Conservation (phyloP, 2,329 filamentous ascomycete species). For the Colletotrichum sp. region DNA sequence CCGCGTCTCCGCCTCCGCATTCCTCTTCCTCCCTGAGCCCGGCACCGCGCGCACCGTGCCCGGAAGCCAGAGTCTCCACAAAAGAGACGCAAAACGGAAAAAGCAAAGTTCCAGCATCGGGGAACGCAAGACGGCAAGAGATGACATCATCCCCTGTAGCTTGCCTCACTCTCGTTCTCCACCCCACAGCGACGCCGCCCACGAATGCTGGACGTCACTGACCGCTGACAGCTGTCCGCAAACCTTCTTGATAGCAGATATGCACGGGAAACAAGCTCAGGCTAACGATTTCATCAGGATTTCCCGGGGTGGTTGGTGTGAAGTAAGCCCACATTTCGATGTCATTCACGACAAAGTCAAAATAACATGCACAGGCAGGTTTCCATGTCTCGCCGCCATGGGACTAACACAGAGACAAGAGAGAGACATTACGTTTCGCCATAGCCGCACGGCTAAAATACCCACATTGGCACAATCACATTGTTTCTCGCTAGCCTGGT, state of each 20-base stretch:
- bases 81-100: not conserved
- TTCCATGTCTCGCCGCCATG: not conserved
- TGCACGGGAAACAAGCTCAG: slow-evolving; percentile 3
- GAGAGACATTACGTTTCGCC: not conserved
- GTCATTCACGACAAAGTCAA: not conserved
- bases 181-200: not conserved
- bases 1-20: slow-evolving; percentile 17
- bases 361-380: not conserved
- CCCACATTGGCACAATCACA: not conserved
- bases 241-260: not conserved
- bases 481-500: not conserved
- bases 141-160: slow-evolving; percentile 11
- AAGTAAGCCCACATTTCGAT: not conserved
- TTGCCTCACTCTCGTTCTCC: not conserved
- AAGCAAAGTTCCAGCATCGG: not conserved
- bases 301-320: not conserved
- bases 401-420: not conserved
- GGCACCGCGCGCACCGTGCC: slow-evolving; percentile 12
- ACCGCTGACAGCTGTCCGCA: not conserved
- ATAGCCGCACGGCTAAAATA: not conserved
- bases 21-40: not conserved
- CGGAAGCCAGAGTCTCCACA: not conserved
- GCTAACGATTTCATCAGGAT: not conserved
- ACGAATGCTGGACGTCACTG: not conserved
- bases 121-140: not conserved